Base-by-base conservation (phyloP, 352 stramenopile genomes). In the Globisporangium echinulatum region DNA sequence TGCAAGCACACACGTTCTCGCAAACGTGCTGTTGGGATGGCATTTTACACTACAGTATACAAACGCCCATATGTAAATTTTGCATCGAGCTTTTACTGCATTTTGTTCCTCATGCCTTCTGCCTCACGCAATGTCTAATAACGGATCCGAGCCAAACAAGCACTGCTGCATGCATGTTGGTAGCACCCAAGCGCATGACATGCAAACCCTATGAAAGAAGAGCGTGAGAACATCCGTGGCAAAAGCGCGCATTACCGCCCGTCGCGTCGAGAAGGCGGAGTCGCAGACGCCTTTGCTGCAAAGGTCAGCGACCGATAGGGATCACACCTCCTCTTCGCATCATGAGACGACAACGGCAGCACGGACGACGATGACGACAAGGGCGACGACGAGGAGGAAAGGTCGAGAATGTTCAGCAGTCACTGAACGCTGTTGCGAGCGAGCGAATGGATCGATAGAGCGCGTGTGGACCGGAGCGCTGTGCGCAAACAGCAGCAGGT, bases 41-140 rank as follows among this genome's bases (percentile, higher is more conserved):
- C 36, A 40, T 36, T 54, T 17, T 60, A 60, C 55, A 36, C 3
- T n/a, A 1, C 7, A 25, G n/a, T 15, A 53, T 54, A 60, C 55
- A 54, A 53, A 53, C 10, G 17, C 3, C 15, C 9, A 47, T 48
- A 60, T 48, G 47, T 39, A 48, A 47, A 46, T 39, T 60, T 33
- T 60, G 46, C 17, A 1, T n/a, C 7, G 11, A 7, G 46, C 46
- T 60, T 60, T 38, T 60, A 60, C 55, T 38, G 25, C 25, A 25
- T 25, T 25, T 25, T 19, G 25, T 25, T 25, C 25, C 25, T 25
- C 25, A 25, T 25, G 25, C 25, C 25, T 25, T 25, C 25, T 25
- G 25, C 25, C 25, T 25, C 25, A 25, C 25, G 2, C 25, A 25
- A 25, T 25, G 25, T 25, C 25, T 25, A 25, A 25, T 2, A 25